phyloP scores from a whole-genome alignment of 2,329 filamentous ascomycete species.

The Penicillium glabrum region DNA sequence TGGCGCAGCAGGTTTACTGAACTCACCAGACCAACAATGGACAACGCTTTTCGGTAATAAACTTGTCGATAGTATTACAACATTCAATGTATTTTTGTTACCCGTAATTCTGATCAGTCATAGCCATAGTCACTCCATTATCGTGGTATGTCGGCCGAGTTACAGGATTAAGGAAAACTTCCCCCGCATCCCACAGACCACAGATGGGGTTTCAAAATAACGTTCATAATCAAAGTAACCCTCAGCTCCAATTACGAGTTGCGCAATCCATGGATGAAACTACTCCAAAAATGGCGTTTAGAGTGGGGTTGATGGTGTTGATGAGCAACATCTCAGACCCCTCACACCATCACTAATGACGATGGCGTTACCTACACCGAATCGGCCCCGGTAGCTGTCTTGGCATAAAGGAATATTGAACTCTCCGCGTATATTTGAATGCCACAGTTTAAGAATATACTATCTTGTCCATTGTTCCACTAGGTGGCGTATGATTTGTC shows the following conservation, averaged over 20 bases:
- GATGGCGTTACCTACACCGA: slow-evolving; percentile 23
- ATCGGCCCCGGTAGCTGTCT: slow-evolving; percentile 7
- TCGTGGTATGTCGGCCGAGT: too few relatives aligned
- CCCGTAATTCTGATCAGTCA: too few relatives aligned
- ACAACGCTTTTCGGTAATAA: too few relatives aligned
- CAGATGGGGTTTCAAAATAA: neutral
- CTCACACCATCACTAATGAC: slow-evolving; percentile 20
- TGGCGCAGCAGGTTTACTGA: too few relatives aligned
- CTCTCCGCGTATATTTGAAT: neutral
- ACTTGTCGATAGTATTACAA: too few relatives aligned
- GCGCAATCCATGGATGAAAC: neutral
- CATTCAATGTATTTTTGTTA: too few relatives aligned
- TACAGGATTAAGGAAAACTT: too few relatives aligned
- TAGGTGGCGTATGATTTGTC: slow-evolving; percentile 13
- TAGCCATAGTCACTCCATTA: too few relatives aligned
- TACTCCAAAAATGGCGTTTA: slow-evolving; percentile 16
- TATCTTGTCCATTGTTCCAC: neutral
- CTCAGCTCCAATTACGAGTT: neutral
- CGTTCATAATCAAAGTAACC: neutral
- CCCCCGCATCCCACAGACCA: too few relatives aligned
- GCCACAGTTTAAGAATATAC: neutral
- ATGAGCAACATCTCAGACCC: neutral
- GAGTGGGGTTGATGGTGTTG: slow-evolving; percentile 21
- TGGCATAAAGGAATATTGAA: neutral
- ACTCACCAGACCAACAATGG: too few relatives aligned